Conservation (phyloP, 192 early-diverging fungal species). For the Umbelopsis ramanniana region DNA sequence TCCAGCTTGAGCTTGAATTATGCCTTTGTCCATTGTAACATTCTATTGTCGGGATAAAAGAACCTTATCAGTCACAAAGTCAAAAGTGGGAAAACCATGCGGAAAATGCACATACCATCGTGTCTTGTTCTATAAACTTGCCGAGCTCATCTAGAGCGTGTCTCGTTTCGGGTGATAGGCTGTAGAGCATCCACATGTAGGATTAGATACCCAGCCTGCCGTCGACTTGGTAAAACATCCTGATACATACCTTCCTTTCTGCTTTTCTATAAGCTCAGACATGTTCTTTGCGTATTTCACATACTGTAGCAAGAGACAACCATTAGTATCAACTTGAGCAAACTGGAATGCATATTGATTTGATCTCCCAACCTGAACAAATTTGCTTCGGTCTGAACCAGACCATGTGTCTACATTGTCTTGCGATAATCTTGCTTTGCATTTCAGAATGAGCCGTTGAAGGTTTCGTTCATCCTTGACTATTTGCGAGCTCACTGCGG, state of each 20-base stretch:
- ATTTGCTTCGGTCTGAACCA: constrained; percentile 30
- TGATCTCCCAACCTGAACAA: constrained; percentile 24
- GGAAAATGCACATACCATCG: not conserved
- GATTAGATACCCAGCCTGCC: not conserved
- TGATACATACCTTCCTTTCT: constrained; percentile 14
- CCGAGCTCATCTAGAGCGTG: not conserved
- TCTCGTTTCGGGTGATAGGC: not conserved
- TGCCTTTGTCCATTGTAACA: constrained; percentile 31
- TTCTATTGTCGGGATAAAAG: not conserved
- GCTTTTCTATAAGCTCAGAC: not conserved
- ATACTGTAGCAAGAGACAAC: constrained; percentile 16
- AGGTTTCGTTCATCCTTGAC: not conserved
- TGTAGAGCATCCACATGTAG: not conserved
- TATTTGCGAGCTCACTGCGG: not conserved
- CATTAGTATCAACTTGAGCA: not conserved
- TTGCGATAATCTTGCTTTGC: constrained; percentile 1
- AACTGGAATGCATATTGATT: too few species aligned
- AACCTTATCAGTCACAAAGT: too few species aligned
- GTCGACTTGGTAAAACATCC: not conserved
- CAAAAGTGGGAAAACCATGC: not conserved
- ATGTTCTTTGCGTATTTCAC: constrained; percentile 27
- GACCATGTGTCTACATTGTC: not conserved
- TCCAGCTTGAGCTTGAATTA: constrained; percentile 20
- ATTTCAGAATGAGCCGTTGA: not conserved
- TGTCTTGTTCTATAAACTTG: not conserved